Percentiles rank a stretch among this genome's conserved stretches.
Conservation (phyloP, 805 yeast species). For the Suhomyces sp. region DNA sequence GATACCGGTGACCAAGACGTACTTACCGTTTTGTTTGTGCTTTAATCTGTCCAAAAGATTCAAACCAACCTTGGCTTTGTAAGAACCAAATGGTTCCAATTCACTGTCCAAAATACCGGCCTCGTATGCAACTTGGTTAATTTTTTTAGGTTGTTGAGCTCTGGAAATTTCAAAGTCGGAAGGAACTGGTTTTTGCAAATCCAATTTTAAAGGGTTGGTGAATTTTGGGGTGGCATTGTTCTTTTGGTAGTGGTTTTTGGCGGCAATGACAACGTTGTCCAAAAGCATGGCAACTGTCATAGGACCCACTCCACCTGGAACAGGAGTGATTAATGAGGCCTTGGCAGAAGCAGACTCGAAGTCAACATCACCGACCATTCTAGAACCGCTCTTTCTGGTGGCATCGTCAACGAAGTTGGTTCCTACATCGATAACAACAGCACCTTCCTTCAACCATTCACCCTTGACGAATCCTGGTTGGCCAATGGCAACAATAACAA, state of each 20-base stretch:
- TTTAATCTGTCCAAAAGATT: constrained; percentile 60
- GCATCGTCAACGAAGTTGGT: constrained; percentile 83
- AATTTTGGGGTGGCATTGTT: constrained; percentile 43
- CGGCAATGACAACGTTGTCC: constrained; percentile 68
- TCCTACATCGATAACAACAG: constrained; percentile 91
- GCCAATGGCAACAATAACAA: constrained; percentile 91
- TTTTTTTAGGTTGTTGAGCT: constrained; percentile 81
- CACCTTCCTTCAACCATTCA: constrained; percentile 82
- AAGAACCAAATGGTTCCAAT: constrained; percentile 83
- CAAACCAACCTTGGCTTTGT: constrained; percentile 82
- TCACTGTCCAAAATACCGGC: constrained; percentile 76
- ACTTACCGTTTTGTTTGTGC: constrained; percentile 70
- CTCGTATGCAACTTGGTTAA: constrained; percentile 72
- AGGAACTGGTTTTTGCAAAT: constrained; percentile 65
- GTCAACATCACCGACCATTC: constrained; percentile 94
- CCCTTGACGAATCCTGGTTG: constrained; percentile 80
- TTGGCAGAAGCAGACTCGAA: constrained; percentile 59
- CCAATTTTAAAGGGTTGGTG: constrained; percentile 56
- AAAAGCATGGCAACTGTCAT: constrained; percentile 93
- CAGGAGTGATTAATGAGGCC: constrained; percentile 84
- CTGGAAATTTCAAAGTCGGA: constrained; percentile 89
- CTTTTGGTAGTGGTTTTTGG: constrained; percentile 46
- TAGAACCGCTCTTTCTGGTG: constrained; percentile 70
- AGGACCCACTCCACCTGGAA: constrained; percentile 99
- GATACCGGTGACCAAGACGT: constrained; percentile 91